Evolutionary conservation across 225 moss, liverwort and hornwort genomes (phyloP), one percentile per base, ranked within the genome.

Genomic region (Rhytidiadelphus loreus): DNA sequence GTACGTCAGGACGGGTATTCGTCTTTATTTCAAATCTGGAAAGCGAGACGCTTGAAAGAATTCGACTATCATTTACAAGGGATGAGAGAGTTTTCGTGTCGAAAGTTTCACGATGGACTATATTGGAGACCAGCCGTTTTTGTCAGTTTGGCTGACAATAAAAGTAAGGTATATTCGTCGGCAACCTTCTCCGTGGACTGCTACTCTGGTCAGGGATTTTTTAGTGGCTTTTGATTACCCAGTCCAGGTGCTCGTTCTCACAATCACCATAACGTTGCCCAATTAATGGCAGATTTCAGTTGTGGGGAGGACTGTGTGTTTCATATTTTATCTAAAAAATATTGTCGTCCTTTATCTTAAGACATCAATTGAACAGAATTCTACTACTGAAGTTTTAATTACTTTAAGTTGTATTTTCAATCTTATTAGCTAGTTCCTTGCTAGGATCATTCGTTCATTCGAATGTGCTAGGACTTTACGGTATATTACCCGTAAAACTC

Each of bases 91-190:
- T 83, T 87, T 39, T 88, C 91, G 43, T 29, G 39, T 73, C 84
- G 53, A 21, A 93, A 90, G 81, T 89, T 66, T 65, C 71, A 87
- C 61, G 83, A 83, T 63, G 93, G 92, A 85, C 61, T 90, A 32
- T 91, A 89, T 72, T 95, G 93, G 95, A 89, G 90, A 86, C 92
- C 92, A 89, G 93, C 91, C 17, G 69, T 92, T 86, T 89, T 93
- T 91, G 92, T 95, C 90, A 90, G 93, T 90, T 89, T 95, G 84
- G 83, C 93, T 93, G 95, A 95, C 93, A 93, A 88, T 63, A 95
- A 92, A 89, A 91, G 92, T 90, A 92, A 95, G 93, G 95, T 95
- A 95, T 83, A 83, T 82, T 79, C 30, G 41, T 88, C 82, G 55
- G 69, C 83, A 84, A 84, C 81, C 89, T 87, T 86, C 89, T 91